Evolutionary conservation across 192 early-diverging fungal genomes (phyloP).

Genomic region (Umbelopsis ramanniana): DNA sequence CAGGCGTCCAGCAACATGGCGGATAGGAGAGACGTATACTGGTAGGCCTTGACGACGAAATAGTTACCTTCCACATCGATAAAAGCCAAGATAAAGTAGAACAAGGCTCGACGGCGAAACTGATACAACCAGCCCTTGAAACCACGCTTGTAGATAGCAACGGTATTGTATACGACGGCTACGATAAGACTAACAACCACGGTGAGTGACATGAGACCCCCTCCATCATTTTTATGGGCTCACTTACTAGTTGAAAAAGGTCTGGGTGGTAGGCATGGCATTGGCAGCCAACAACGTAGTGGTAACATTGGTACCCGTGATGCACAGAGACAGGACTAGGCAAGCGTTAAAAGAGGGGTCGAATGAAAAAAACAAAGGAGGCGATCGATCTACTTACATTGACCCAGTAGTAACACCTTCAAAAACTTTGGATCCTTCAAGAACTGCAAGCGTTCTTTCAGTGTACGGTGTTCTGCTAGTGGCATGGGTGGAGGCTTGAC

Average conservation of each 20-base stretch:
- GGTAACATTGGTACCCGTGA: conserved; percentile 73
- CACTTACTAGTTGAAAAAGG: conserved; percentile 66
- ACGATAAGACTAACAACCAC: conserved; percentile 57
- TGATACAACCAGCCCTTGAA: conserved; percentile 50
- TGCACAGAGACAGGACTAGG: conserved; percentile 75
- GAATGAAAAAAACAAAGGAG: background rate
- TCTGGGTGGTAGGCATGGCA: conserved; percentile 72
- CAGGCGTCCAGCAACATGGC: conserved; percentile 81
- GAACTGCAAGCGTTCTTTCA: conserved; percentile 33
- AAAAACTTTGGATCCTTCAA: conserved; percentile 33
- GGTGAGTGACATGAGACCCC: no score
- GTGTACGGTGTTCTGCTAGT: conserved; percentile 1
- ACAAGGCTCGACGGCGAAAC: conserved; percentile 44
- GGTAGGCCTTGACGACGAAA: conserved; percentile 78
- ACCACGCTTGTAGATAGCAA: conserved; percentile 56
- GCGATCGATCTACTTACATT: conserved; percentile 28
- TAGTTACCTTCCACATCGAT: conserved; percentile 86
- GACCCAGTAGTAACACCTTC: conserved; percentile 41
- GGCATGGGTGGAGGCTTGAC: background rate
- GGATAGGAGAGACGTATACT: conserved; percentile 76
- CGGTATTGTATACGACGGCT: conserved; percentile 58
- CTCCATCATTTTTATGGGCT: no score
- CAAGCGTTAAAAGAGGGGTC: background rate
- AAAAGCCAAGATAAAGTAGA: conserved; percentile 61
- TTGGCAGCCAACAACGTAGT: conserved; percentile 63